Base-by-base conservation (phyloP, 441 rosid species). In the Daphne laureola region DNA sequence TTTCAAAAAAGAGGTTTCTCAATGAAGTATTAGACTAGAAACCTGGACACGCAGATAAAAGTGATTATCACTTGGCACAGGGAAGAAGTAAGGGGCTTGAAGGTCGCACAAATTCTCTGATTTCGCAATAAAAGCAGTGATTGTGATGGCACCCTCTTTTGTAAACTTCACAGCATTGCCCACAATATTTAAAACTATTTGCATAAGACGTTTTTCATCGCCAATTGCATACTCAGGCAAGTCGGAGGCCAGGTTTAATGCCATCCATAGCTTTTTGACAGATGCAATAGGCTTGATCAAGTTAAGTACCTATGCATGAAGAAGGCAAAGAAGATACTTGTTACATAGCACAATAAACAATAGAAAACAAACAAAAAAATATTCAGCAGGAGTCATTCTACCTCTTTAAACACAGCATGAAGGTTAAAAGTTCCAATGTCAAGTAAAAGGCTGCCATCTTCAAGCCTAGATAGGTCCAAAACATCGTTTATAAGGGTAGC, bases 151-250 rank as follows among this genome's bases (percentile, higher is more conserved):
- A 46, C 98, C 98, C 50, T 90, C 96, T 70, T 80, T 93, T 12
- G 98, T 81, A 70, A 93, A 93, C 67, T 93, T 93, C 65, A 93
- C 86, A 59, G 97, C 97, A 73, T 93, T 93, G 49, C 98, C 93
- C 53, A 80, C 87, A 64, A 93, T 80, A 73, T 90, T 87, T 31
- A 93, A 71, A 46, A 90, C 71, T 18, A 76, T 84, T 72, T 90
- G 98, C 86, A 82, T 82, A 23, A 93, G 82, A 60, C 95, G 84
- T 62, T 87, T 93, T 67, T 93, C 89, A 70, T 93, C 98, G 45
- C 97, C 97, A 71, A 75, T 67, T n/a, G 82, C 93, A 70, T 66
- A 75, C 62, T 87, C 95, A 1, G 96, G 97, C 70, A 93, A 77
- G 74, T 93, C 98, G 14, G 84, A 78, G 53, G 96, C 85, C 66